These are phyloP conservation scores for Ganoderma resinaceum DNA, from an alignment of 1,284 basidiomycete species.

Conservation along the genomic window DNA sequence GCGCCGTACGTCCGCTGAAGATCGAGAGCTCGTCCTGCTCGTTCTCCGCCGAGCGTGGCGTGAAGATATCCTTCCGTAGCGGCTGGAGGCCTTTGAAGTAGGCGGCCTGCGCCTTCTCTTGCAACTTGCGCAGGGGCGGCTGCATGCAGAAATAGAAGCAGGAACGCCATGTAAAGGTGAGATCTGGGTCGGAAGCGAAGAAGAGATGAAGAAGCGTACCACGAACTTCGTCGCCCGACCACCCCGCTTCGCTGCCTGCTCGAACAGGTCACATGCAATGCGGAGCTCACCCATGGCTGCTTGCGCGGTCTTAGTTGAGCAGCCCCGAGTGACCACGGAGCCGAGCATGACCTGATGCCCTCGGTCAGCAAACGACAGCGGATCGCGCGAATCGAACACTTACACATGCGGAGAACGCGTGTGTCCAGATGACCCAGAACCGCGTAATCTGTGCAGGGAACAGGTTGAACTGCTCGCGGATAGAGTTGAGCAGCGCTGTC, in stretches of 20 bases:
- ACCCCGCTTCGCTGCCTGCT: slow-evolving; percentile 61
- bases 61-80: slow-evolving; percentile 60
- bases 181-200: slow-evolving; percentile 6
- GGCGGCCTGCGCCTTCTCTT: slow-evolving; percentile 64
- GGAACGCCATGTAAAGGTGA: not conserved
- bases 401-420: slow-evolving; percentile 67
- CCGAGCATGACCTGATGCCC: slow-evolving; percentile 67
- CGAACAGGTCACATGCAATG: slow-evolving; percentile 65
- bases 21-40: slow-evolving; percentile 71
- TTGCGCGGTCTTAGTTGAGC: slow-evolving; percentile 67
- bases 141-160: slow-evolving; percentile 29
- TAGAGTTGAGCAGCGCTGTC: slow-evolving; percentile 59
- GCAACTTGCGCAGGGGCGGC: slow-evolving; percentile 68
- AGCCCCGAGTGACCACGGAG: slow-evolving; percentile 71
- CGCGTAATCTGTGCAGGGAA: slow-evolving; percentile 54
- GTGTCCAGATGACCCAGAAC: slow-evolving; percentile 64
- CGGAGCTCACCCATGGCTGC: slow-evolving; percentile 69
- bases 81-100: slow-evolving; percentile 55
- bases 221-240: slow-evolving; percentile 72
- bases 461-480: slow-evolving; percentile 51
- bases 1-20: slow-evolving; percentile 69
- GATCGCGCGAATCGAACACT: slow-evolving; percentile 34
- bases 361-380: not conserved
- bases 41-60: slow-evolving; percentile 46
- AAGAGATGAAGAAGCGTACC: slow-evolving; percentile 46